Evolutionary conservation across 2,329 filamentous ascomycete species (phyloP).

Genomic region (Podosphaera leucotricha): DNA sequence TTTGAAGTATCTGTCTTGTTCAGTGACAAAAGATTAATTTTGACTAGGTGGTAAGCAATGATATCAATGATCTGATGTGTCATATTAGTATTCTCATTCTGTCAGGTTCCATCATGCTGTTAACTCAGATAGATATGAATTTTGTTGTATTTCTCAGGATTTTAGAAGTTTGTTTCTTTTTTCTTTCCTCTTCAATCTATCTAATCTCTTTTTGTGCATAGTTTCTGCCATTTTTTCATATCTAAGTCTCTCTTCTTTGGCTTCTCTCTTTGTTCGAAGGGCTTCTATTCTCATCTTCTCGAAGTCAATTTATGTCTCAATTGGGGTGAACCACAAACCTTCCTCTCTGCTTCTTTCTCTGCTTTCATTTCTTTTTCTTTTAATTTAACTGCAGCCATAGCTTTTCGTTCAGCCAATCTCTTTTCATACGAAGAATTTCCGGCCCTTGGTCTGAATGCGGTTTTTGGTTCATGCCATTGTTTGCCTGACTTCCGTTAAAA

Average conservation of each 20-base stretch:
- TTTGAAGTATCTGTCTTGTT: too few relatives aligned
- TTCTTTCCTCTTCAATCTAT: slow-evolving; percentile 81
- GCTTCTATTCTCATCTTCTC: slow-evolving; percentile 46
- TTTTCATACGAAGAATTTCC: slow-evolving; percentile 62
- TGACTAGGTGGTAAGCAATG: too few relatives aligned
- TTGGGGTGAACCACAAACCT: slow-evolving; percentile 27
- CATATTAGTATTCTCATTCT: too few relatives aligned
- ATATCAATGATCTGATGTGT: too few relatives aligned
- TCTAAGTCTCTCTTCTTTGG: slow-evolving; percentile 79
- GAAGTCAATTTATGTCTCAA: slow-evolving; percentile 1
- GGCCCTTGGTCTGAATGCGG: slow-evolving; percentile 60
- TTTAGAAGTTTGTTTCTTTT: slow-evolving; percentile 78
- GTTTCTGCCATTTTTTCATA: slow-evolving; percentile 90
- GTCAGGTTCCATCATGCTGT: too few relatives aligned
- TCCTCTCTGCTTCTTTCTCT: slow-evolving; percentile 73
- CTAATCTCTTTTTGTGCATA: slow-evolving; percentile 91
- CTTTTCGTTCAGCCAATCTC: slow-evolving; percentile 44
- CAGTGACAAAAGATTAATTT: too few relatives aligned
- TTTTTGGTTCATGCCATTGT: slow-evolving; percentile 72
- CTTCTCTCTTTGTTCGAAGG: slow-evolving; percentile 64
- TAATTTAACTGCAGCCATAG: slow-evolving; percentile 57
- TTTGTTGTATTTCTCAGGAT: too few relatives aligned
- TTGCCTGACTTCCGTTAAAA: slow-evolving; percentile 49
- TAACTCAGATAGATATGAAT: too few relatives aligned
- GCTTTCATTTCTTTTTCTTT: slow-evolving; percentile 91